Evolutionary conservation across 2,329 filamentous ascomycete genomes (phyloP), one percentile per base, ranked within the genome.

Genomic region (Ceratocystis cubensis): DNA sequence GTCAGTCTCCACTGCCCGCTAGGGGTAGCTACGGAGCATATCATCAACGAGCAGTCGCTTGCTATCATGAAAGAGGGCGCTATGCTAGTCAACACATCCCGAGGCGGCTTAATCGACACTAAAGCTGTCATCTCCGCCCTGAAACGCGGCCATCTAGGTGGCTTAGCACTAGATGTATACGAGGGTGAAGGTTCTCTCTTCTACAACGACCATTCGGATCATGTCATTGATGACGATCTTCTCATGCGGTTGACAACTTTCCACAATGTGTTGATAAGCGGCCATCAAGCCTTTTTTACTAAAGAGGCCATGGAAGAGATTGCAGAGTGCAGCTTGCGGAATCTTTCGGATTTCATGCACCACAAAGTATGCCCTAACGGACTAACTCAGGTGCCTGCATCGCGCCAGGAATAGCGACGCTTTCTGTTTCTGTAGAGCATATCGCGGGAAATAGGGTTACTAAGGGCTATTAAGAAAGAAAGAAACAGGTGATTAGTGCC

Each of bases 221-320:
- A 85, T 69, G 84, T 88, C 70, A 86, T 88, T 69, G 78, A 87
- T 62, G 86, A 88, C 71, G 85, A 88, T 70, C 77, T 81, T 66
- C 76, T 88, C 57, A 85, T 85, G 80, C 80, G 85, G 4, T 74
- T 88, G 69, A 82, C 85, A 75, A 87, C 84, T 0, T 88, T 88
- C 71, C 85, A 81, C 68, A 88, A 88, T 69, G 85, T 87, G 2
- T 73, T 88, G 57, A 76, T 88, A 68, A 85, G 81, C 69, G 85
- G 85, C 0, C 86, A 88, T 70, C 86, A 88, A 76, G 86, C 83
- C 1, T 88, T 88, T 75, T 86, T 88, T 71, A 88, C 85, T 4
- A 76, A 81, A 44, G 85, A 88, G 74, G 86, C 86, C 0, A 74
- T 88, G 62, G 75, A 76, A 6, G 84, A 87, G 74, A 88, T 88